phyloP scores from a whole-genome alignment of 805 yeast genomes.

The Teunomyces cretensis region DNA sequence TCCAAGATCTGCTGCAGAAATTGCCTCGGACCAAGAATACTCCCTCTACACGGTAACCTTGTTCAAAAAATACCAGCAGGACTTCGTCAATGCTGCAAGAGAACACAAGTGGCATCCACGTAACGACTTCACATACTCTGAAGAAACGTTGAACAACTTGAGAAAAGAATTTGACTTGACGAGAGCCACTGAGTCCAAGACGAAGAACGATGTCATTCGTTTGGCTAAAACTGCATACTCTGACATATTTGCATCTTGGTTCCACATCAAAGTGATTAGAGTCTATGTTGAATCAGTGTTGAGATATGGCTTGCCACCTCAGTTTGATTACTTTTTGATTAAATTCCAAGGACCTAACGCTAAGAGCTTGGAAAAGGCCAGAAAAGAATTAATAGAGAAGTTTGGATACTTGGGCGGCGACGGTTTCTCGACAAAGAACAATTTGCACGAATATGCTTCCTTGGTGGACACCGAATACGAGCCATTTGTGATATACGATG shows the following conservation, averaged over 20 bases:
- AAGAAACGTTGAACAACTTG: slow-evolving; percentile 66
- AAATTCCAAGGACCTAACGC: slow-evolving; percentile 39
- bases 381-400: slow-evolving; percentile 65
- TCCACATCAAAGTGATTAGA: slow-evolving; percentile 84
- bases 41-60: slow-evolving; percentile 73
- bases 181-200: slow-evolving; percentile 66
- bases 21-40: slow-evolving; percentile 74
- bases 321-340: slow-evolving; percentile 58
- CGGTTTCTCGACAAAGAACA: slow-evolving; percentile 72
- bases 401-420: slow-evolving; percentile 92
- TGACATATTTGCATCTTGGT: slow-evolving; percentile 83
- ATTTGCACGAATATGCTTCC: slow-evolving; percentile 83
- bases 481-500: slow-evolving; percentile 85
- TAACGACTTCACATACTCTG: slow-evolving; percentile 80
- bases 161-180: slow-evolving; percentile 79
- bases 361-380: slow-evolving; percentile 53
- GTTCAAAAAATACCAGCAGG: slow-evolving; percentile 76
- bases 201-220: slow-evolving; percentile 76
- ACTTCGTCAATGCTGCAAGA: slow-evolving; percentile 68
- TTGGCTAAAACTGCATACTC: slow-evolving; percentile 86
- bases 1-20: slow-evolving; percentile 78
- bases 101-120: slow-evolving; percentile 91
- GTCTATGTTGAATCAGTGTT: slow-evolving; percentile 90
- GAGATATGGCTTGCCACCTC: slow-evolving; percentile 96
- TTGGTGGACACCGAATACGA: slow-evolving; percentile 94